A percentile compares a stretch with the other conserved stretches of the same genome.
Conservation (phyloP, 257 asterid genomes). For the Handroanthus guayacan region DNA sequence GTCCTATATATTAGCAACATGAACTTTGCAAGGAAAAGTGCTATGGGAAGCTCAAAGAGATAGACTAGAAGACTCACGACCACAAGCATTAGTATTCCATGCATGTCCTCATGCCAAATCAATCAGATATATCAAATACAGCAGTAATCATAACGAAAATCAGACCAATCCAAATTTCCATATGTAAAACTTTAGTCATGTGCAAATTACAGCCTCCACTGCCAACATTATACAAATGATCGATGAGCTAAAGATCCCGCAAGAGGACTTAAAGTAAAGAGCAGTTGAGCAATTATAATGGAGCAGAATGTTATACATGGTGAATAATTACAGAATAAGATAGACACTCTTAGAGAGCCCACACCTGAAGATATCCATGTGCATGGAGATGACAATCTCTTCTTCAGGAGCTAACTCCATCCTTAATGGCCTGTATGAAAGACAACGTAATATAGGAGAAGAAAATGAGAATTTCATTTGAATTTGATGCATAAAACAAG, state of each 20-base stretch:
- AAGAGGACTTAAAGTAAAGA: slow-evolving; percentile 17
- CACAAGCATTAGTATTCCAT: neutral
- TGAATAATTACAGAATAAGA: slow-evolving; percentile 27
- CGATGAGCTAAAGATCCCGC: slow-evolving; percentile 30
- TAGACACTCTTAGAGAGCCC: slow-evolving; percentile 29
- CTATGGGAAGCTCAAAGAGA: slow-evolving; percentile 23
- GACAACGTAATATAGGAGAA: slow-evolving; percentile 31
- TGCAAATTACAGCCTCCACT: slow-evolving; percentile 6
- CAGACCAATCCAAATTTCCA: too few species aligned
- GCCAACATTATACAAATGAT: slow-evolving; percentile 20
- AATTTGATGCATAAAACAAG: slow-evolving; percentile 30
- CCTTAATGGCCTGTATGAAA: slow-evolving; percentile 70
- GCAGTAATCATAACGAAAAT: too few species aligned
- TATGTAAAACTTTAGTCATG: neutral
- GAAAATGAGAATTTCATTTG: slow-evolving; percentile 24
- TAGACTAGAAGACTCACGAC: slow-evolving; percentile 6
- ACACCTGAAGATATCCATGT: slow-evolving; percentile 86
- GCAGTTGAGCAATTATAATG: neutral
- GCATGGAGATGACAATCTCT: slow-evolving; percentile 90
- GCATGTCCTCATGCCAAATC: too few species aligned
- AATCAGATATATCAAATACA: too few species aligned
- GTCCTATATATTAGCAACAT: slow-evolving; percentile 19
- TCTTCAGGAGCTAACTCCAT: slow-evolving; percentile 96
- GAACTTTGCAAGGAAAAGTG: slow-evolving; percentile 3
- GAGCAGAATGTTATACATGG: slow-evolving; percentile 4